Evolutionary conservation across 1,139 yeast species (phyloP).

Genomic region (Sugiyamaella grinbergsii): DNA sequence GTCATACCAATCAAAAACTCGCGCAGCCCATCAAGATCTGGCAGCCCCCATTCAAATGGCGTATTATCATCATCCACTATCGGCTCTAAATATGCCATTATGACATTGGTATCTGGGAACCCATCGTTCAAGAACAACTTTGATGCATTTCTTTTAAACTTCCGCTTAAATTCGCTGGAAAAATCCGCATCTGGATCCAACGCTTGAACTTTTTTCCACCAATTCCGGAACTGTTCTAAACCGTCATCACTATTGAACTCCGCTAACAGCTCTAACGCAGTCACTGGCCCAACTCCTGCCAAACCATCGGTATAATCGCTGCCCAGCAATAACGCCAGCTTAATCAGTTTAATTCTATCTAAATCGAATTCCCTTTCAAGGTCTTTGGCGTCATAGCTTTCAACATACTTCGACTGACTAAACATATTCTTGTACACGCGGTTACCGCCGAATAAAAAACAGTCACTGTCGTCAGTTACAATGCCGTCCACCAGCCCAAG

Average conservation of each 20-base stretch:
- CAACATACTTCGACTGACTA: constrained; percentile 89
- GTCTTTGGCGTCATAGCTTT: constrained; percentile 67
- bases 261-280: constrained; percentile 89
- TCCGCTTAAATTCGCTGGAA: constrained; percentile 40
- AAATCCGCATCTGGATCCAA: constrained; percentile 34
- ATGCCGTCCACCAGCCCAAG: constrained; percentile 87
- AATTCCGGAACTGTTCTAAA: constrained; percentile 50
- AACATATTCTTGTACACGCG: constrained; percentile 89
- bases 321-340: constrained; percentile 79
- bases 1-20: constrained; percentile 66
- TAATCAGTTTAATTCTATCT: constrained; percentile 62
- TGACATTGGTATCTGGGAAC: constrained; percentile 72
- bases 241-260: constrained; percentile 59
- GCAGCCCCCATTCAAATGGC: constrained; percentile 85
- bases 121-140: constrained; percentile 62
- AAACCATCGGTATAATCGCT: constrained; percentile 94
- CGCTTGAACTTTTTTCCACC: constrained; percentile 57
- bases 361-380: constrained; percentile 69
- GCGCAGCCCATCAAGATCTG: constrained; percentile 78
- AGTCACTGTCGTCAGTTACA: constrained; percentile 96
- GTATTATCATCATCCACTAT: constrained; percentile 81
- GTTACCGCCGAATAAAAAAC: constrained; percentile 90
- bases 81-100: constrained; percentile 74
- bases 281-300: constrained; percentile 89
- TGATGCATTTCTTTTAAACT: constrained; percentile 61